Base-by-base conservation (phyloP, 1,284 basidiomycete species). In the Neonothopanus nambi region DNA sequence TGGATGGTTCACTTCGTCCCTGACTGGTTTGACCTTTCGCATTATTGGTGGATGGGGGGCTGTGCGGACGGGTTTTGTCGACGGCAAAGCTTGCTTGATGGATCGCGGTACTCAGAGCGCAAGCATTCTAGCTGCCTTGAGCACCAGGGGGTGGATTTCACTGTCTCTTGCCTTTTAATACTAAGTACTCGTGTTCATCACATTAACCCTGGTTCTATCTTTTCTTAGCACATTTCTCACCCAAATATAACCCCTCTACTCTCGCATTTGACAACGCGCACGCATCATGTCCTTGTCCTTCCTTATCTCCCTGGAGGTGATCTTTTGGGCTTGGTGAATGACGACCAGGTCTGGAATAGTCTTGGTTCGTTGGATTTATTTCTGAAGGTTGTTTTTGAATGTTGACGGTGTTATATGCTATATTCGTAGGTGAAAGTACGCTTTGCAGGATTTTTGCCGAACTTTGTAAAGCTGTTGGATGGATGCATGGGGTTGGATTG, bases 401-500 rank as follows among this genome's bases (percentile, higher is more conserved):
- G 41, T 24, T 35, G 24, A n/a, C n/a, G n/a, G n/a, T 20, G 13
- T 51, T 35, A n/a, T 20, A 1, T 7, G 13, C 41, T 53, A 18
- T n/a, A n/a, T n/a, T n/a, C n/a, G n/a, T 54, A 67, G 67, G 61
- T 28, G 85, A 88, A 62, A 72, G 72, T n/a, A 75, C 92, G 8
- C 74, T 94, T 0, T 73, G 85, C 30, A 72, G 91, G 37, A 85
- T 95, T 57, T 94, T 89, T 77, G 78, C 79, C 44, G 94, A 96
- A 68, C 75, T 97, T 1, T 84, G 81, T 54, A 81, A 82, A 43
- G 93, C 88, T 1, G 88, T 96, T 0, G 87, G 84, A 1, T 97
- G 93, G 92, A 87, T 97, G 83, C 94, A 97, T 66, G 78, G 82
- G 42, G 87, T 92, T 26, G 87, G 87, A 1, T 80, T 96, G 36